Conservation (phyloP, 83 land plant species). For the Larix sibirica region DNA sequence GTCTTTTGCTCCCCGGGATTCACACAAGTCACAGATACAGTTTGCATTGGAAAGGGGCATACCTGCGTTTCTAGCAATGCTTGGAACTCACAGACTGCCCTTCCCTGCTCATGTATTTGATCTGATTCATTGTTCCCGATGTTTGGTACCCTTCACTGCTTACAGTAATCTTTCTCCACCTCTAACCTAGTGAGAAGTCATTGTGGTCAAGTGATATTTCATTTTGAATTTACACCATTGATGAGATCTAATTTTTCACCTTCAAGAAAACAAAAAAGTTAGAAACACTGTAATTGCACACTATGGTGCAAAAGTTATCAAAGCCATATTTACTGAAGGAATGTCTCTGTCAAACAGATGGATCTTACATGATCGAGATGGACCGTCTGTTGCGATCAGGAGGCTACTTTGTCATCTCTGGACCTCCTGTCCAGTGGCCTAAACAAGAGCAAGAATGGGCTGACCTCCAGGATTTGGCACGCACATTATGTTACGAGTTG, state of each 20-base stretch:
- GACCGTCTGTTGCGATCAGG: conserved; percentile 91
- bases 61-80: conserved; percentile 93
- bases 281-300: neutral
- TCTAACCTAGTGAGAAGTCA: neutral
- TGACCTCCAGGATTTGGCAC: conserved; percentile 70
- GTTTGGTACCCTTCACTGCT: conserved; percentile 80
- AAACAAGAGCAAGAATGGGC: conserved; percentile 90
- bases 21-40: conserved; percentile 94
- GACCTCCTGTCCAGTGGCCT: conserved; percentile 89
- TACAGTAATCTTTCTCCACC: conserved; percentile 54
- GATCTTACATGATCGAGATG: conserved; percentile 84
- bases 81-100: conserved; percentile 89
- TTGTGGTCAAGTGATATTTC: no score
- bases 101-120: conserved; percentile 87
- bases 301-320: no score
- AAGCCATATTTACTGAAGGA: neutral
- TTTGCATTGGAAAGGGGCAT: conserved; percentile 94
- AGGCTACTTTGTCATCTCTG: conserved; percentile 88
- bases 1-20: conserved; percentile 97
- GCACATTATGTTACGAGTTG: conserved; percentile 70
- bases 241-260: neutral
- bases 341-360: conserved; percentile 61
- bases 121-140: conserved; percentile 88
- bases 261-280: neutral
- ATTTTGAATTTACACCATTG: no score